phyloP scores from a whole-genome alignment of 1,139 yeast genomes.

The Geotrichum macrosporum region DNA sequence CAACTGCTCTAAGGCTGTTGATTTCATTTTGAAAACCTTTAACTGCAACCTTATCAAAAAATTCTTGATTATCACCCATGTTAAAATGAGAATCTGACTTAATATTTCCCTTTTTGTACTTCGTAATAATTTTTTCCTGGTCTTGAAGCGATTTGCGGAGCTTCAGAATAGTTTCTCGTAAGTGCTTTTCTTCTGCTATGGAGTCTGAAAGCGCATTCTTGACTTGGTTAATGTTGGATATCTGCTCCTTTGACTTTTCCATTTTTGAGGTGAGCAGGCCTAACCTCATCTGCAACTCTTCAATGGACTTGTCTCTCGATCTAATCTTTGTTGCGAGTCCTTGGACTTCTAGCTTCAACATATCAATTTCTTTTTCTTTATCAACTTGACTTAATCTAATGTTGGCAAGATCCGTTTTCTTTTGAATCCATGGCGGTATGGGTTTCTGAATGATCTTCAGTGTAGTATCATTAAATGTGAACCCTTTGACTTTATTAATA shows the following conservation, averaged over 20 bases:
- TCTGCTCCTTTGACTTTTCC: conserved; percentile 38
- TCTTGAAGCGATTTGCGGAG: conserved; percentile 36
- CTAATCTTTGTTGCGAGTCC: conserved; percentile 29
- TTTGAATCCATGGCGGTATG: conserved; percentile 28
- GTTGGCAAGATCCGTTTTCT: conserved; percentile 23
- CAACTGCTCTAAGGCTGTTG: conserved; percentile 22
- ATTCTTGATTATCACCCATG: conserved; percentile 14
- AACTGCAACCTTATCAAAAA: conserved; percentile 22
- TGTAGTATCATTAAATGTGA: conserved; percentile 1
- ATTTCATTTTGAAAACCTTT: conserved; percentile 26
- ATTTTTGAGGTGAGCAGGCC: conserved; percentile 45
- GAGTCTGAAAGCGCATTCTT: conserved; percentile 31
- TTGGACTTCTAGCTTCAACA: conserved; percentile 28
- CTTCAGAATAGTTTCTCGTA: conserved; percentile 26
- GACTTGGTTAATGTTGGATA: conserved; percentile 35
- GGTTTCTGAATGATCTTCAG: conserved; percentile 13
- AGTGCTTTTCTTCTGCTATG: conserved; percentile 30
- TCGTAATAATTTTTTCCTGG: conserved; percentile 31
- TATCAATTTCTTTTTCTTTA: conserved; percentile 27
- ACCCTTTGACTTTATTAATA: neutral
- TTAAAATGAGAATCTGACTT: conserved; percentile 7
- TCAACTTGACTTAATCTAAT: conserved; percentile 24
- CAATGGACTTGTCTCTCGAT: conserved; percentile 41
- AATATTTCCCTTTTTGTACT: conserved; percentile 20
- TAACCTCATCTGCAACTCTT: conserved; percentile 46